phyloP scores from a whole-genome alignment of 805 yeast genomes.

The Candida coquimbonensis region DNA sequence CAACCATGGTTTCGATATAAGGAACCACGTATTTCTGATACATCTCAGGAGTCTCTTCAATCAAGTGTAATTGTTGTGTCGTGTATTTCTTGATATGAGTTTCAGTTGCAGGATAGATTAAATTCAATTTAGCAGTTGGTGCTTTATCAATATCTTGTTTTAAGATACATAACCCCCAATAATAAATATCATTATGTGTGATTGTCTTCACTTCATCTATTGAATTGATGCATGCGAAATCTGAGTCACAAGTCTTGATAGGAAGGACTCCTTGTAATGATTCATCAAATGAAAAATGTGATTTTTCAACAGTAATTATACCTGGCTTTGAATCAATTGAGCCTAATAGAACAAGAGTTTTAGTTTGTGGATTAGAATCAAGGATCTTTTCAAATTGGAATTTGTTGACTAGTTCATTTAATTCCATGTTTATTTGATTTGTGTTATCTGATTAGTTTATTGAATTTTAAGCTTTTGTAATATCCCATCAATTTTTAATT shows the following conservation, averaged over 20 bases:
- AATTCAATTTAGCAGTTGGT: constrained; percentile 65
- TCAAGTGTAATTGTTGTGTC: constrained; percentile 50
- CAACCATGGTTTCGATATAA: constrained; percentile 68
- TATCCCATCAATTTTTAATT: too few species aligned
- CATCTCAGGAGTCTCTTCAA: constrained; percentile 75
- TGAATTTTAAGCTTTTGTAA: too few species aligned
- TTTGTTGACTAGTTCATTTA: constrained; percentile 10
- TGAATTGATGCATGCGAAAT: constrained; percentile 10
- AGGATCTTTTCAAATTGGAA: constrained; percentile 45
- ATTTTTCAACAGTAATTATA: constrained; percentile 65
- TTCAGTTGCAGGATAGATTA: constrained; percentile 86
- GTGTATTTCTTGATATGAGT: constrained; percentile 74
- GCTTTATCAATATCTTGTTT: constrained; percentile 35
- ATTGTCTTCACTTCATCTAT: constrained; percentile 29
- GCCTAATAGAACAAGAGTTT: constrained; percentile 65
- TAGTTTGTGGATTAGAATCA: constrained; percentile 57
- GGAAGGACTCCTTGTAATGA: constrained; percentile 18
- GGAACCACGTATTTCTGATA: constrained; percentile 61
- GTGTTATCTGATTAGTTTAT: too few species aligned
- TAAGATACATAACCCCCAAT: constrained; percentile 64
- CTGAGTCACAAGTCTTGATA: constrained; percentile 5
- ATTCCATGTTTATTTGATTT: constrained; percentile 7
- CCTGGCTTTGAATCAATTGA: constrained; percentile 53
- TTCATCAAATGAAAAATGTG: constrained; percentile 45
- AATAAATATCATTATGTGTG: constrained; percentile 76